Evolutionary conservation across 176 grass and related monocot genomes (phyloP).

Genomic region (Eleusine coracana): DNA sequence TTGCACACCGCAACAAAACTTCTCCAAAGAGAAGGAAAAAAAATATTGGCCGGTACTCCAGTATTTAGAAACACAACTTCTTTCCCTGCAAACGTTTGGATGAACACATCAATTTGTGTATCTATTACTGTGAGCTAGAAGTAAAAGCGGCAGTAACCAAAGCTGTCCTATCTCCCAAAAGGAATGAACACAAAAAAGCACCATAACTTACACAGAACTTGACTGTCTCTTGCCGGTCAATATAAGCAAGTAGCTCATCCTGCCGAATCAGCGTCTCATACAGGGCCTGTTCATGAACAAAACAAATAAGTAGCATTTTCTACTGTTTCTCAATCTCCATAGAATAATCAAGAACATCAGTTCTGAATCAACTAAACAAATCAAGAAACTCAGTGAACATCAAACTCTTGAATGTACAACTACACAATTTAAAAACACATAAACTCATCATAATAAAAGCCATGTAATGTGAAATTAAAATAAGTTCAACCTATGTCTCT

Average conservation of each 20-base stretch:
- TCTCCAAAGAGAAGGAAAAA: neutral
- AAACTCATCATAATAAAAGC: neutral
- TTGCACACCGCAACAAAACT: conserved; percentile 12
- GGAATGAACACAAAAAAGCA: conserved; percentile 13
- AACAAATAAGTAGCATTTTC: conserved; percentile 3
- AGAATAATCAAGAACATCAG: neutral
- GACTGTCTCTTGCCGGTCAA: conserved; percentile 55
- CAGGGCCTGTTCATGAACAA: conserved; percentile 50
- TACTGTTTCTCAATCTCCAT: neutral
- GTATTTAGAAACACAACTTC: conserved; percentile 55
- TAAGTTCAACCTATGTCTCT: neutral
- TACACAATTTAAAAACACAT: neutral
- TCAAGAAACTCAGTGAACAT: conserved; percentile 9
- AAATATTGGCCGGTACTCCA: neutral
- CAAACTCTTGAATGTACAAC: neutral
- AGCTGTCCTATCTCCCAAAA: neutral
- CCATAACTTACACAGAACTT: conserved; percentile 60
- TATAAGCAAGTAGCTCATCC: conserved; percentile 84
- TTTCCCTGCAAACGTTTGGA: conserved; percentile 49
- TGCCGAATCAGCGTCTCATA: conserved; percentile 78
- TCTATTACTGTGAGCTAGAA: neutral
- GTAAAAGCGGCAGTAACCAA: conserved; percentile 1
- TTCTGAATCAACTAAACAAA: neutral
- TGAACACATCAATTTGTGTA: neutral
- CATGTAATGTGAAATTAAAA: neutral